phyloP scores from a whole-genome alignment of 805 yeast species.

The Cyberlindnera mrakii region DNA sequence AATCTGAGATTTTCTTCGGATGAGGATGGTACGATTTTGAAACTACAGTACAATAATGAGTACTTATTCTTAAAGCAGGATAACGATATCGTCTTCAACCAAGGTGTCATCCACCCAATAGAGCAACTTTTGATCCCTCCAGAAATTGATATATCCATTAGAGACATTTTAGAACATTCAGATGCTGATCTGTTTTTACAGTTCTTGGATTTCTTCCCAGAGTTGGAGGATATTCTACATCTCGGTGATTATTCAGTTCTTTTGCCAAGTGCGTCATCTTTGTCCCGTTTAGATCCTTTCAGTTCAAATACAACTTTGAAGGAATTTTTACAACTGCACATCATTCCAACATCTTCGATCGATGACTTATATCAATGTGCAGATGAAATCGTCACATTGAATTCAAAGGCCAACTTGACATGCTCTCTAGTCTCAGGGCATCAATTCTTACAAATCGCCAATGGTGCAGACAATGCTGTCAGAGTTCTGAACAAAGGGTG shows the following conservation, averaged over 20 bases:
- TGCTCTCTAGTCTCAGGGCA: constrained; percentile 34
- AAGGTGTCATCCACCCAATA: constrained; percentile 81
- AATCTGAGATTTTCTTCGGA: constrained; percentile 9
- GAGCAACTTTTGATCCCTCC: constrained; percentile 52
- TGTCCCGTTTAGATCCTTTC: constrained; percentile 46
- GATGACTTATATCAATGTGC: constrained; percentile 43
- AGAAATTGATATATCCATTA: constrained; percentile 43
- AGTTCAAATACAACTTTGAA: constrained; percentile 36
- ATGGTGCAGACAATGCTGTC: constrained; percentile 53
- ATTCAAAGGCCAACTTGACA: constrained; percentile 38
- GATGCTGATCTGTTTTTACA: constrained; percentile 40
- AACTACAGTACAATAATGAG: constrained; percentile 17
- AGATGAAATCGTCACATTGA: constrained; percentile 37
- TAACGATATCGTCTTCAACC: constrained; percentile 67
- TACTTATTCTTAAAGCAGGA: constrained; percentile 26
- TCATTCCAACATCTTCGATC: constrained; percentile 55
- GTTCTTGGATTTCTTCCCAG: constrained; percentile 39
- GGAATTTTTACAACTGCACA: constrained; percentile 59
- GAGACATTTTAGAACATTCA: constrained; percentile 52
- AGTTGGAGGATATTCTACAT: constrained; percentile 36
- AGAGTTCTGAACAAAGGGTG: constrained; percentile 58
- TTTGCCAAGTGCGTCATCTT: constrained; percentile 60
- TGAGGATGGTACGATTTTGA: constrained; percentile 17
- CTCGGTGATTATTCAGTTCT: constrained; percentile 49
- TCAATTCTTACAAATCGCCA: constrained; percentile 31